Conservation (phyloP, 352 stramenopile genomes). For the Detonula confervacea region DNA sequence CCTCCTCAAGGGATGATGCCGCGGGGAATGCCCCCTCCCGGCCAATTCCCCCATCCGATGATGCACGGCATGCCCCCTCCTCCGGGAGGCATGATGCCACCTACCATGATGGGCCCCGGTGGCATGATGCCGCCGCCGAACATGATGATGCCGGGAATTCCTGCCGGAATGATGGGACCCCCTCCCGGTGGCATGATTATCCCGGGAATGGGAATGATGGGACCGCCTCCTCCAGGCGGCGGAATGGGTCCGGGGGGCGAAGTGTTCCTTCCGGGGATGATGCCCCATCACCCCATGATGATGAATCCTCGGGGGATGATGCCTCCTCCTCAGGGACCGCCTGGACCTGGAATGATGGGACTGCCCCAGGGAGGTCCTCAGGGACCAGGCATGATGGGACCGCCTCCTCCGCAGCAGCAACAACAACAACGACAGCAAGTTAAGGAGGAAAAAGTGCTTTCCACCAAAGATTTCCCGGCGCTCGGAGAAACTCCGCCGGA, state of each 20-base stretch:
- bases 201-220: too few relatives aligned
- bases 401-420: background rate
- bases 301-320: slow-evolving; percentile 15
- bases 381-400: background rate
- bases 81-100: slow-evolving; percentile 6
- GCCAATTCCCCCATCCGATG: too few relatives aligned
- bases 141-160: too few relatives aligned
- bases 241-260: too few relatives aligned
- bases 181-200: too few relatives aligned
- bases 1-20: slow-evolving; percentile 22
- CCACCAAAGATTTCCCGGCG: slow-evolving; percentile 39
- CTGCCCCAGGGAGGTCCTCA: background rate
- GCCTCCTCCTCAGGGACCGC: background rate
- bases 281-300: too few relatives aligned
- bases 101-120: too few relatives aligned
- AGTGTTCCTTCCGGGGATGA: too few relatives aligned
- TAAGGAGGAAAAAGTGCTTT: slow-evolving; percentile 2
- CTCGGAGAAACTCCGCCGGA: slow-evolving; percentile 15
- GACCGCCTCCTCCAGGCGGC: too few relatives aligned
- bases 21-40: slow-evolving; percentile 19
- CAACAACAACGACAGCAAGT: background rate
- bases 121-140: background rate
- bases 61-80: slow-evolving; percentile 16
- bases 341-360: background rate
- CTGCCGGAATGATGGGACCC: too few relatives aligned